A percentile compares a stretch with the other conserved stretches of the same genome.
Conservation (phyloP, 495 filamentous ascomycete genomes). For the Tuber melanosporum region DNA sequence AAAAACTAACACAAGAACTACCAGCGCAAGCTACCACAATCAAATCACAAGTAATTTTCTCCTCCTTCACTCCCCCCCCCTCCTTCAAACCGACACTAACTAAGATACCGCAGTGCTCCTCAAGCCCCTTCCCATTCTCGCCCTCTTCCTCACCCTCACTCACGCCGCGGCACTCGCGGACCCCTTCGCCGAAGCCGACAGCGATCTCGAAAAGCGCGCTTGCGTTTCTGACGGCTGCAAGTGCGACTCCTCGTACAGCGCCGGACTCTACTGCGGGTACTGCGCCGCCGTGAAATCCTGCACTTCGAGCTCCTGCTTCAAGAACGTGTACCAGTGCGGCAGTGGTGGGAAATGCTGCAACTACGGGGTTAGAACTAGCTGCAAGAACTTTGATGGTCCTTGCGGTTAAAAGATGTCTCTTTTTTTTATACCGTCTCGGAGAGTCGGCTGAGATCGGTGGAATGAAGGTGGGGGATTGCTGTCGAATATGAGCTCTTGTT, state of each 20-base stretch:
- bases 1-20: not conserved
- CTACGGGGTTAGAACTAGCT: not conserved
- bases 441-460: not conserved
- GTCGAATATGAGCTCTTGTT: not conserved
- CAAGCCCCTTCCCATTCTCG: not conserved
- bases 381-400: not conserved
- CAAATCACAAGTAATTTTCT: not conserved
- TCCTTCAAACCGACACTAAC: not conserved
- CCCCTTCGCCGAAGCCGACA: not conserved
- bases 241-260: not conserved
- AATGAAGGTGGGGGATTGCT: not conserved
- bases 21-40: not conserved
- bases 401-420: not conserved
- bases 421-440: not conserved
- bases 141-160: not conserved
- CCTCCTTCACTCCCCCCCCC: not conserved
- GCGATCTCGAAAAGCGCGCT: not conserved
- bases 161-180: not conserved
- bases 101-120: not conserved
- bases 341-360: not conserved
- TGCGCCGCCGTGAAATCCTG: not conserved
- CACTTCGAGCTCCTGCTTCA: not conserved
- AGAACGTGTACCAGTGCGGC: not conserved
- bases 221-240: not conserved
- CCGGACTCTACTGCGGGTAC: not conserved